These are phyloP conservation scores for Diutina catenulata DNA, from an alignment of 1,139 yeast species.

Conservation along the genomic window DNA sequence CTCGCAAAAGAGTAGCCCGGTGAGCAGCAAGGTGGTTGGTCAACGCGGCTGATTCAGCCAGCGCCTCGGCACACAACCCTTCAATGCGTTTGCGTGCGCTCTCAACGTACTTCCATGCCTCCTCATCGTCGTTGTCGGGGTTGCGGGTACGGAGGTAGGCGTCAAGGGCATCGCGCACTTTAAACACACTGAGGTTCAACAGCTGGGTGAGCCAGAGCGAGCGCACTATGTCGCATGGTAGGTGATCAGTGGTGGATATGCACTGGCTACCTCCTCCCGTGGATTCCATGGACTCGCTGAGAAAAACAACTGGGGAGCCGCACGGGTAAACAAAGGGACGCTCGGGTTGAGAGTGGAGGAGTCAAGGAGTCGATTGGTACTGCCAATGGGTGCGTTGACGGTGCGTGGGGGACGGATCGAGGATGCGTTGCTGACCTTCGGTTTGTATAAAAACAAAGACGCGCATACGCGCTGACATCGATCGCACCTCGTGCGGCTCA, in stretches of 20 bases:
- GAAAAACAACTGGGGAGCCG: too few species aligned
- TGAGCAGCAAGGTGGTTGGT: slow-evolving; percentile 25
- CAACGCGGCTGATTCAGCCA: slow-evolving; percentile 24
- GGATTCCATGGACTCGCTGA: neutral
- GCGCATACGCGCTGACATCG: too few species aligned
- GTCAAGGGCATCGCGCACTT: slow-evolving; percentile 13
- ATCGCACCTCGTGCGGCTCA: too few species aligned
- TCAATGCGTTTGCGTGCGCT: neutral
- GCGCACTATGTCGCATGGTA: slow-evolving; percentile 35
- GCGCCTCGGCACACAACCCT: slow-evolving; percentile 16
- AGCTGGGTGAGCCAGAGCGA: slow-evolving; percentile 35
- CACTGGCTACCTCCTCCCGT: slow-evolving; percentile 12
- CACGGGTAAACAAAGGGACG: too few species aligned
- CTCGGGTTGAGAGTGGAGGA: too few species aligned
- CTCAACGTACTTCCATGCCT: neutral
- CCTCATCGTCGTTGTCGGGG: neutral
- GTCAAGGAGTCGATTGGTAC: too few species aligned
- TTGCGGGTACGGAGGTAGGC: slow-evolving; percentile 8
- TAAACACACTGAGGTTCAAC: slow-evolving; percentile 21
- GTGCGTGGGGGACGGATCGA: too few species aligned
- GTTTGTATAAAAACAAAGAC: too few species aligned
- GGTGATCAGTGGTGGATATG: slow-evolving; percentile 33
- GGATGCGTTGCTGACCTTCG: too few species aligned
- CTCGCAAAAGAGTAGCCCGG: slow-evolving; percentile 17
- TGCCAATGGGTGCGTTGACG: too few species aligned